These are phyloP conservation scores for Chaetothyriales sp. DNA, from an alignment of 2,329 filamentous ascomycete genomes.

Conservation along the genomic window DNA sequence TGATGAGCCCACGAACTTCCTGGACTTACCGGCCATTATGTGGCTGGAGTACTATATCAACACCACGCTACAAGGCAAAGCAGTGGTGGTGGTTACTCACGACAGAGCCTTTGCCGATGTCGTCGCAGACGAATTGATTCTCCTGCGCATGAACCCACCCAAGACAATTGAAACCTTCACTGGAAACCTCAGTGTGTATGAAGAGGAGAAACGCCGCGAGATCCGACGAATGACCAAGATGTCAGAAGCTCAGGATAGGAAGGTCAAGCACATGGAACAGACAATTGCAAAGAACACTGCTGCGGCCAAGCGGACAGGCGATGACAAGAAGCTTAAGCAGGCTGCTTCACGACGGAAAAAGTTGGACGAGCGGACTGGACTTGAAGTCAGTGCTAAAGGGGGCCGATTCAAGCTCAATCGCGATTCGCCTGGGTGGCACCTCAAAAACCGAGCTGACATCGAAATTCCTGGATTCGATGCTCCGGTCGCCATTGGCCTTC, in stretches of 20 bases:
- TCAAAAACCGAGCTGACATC: constrained; percentile 50
- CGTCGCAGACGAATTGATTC: constrained; percentile 61
- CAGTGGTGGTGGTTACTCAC: constrained; percentile 60
- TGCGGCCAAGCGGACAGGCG: constrained; percentile 61
- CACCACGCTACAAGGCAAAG: constrained; percentile 44
- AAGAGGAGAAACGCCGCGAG: constrained; percentile 46
- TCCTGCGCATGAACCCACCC: constrained; percentile 47
- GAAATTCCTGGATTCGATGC: constrained; percentile 51
- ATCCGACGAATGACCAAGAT: constrained; percentile 56
- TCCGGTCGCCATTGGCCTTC: constrained; percentile 11
- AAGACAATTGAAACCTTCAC: constrained; percentile 60
- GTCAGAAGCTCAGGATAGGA: constrained; percentile 69
- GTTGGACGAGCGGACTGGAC: constrained; percentile 64
- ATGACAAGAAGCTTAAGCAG: constrained; percentile 75
- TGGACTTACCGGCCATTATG: constrained; percentile 69
- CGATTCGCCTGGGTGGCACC: constrained; percentile 52
- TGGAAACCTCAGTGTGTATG: constrained; percentile 60
- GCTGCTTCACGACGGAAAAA: constrained; percentile 76
- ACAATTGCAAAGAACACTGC: constrained; percentile 63
- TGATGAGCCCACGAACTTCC: constrained; percentile 78
- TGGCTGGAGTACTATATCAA: constrained; percentile 66
- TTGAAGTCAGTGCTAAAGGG: constrained; percentile 59
- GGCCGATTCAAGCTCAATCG: constrained; percentile 68
- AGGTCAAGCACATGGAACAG: constrained; percentile 67
- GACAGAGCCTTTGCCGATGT: constrained; percentile 68